Conservation (phyloP, 169 alveolate species). For the Plasmodium knowlesi region DNA sequence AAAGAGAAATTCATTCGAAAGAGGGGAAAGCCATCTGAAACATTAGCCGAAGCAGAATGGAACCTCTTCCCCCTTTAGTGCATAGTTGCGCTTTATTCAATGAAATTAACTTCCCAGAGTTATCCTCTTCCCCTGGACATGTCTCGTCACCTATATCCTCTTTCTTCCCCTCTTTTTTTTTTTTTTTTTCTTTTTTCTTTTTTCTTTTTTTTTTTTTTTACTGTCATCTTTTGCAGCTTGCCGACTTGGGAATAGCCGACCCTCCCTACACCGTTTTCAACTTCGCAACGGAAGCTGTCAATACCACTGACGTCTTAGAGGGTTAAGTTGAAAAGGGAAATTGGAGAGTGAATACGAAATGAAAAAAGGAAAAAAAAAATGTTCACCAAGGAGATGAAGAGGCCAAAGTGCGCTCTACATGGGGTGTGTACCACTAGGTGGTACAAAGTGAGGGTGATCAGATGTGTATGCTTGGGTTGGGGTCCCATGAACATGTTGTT, state of each 20-base stretch:
- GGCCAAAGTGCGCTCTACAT: not conserved
- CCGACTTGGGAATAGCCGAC: constrained; percentile 19
- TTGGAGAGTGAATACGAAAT: not conserved
- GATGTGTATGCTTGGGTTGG: not conserved
- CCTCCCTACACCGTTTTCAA: constrained; percentile 71
- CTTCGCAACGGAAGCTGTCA: constrained; percentile 41
- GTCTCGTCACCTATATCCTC: not conserved
- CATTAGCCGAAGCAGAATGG: not conserved
- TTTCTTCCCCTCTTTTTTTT: not conserved
- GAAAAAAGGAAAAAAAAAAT: constrained; percentile 5
- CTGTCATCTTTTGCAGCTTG: not conserved
- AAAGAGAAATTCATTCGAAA: not conserved
- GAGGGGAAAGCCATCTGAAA: not conserved
- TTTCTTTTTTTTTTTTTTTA: not conserved
- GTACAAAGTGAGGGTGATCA: not conserved
- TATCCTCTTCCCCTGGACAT: not conserved
- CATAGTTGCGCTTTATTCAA: not conserved
- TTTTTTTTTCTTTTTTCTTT: not conserved
- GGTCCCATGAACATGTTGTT: not conserved
- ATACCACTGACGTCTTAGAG: constrained; percentile 31
- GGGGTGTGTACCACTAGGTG: not conserved
- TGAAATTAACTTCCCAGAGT: not conserved
- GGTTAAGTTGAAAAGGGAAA: constrained; percentile 3
- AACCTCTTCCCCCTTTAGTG: not conserved
- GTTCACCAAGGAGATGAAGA: not conserved